phyloP scores from a whole-genome alignment of 495 filamentous ascomycete species.

The Poronia punctata region DNA sequence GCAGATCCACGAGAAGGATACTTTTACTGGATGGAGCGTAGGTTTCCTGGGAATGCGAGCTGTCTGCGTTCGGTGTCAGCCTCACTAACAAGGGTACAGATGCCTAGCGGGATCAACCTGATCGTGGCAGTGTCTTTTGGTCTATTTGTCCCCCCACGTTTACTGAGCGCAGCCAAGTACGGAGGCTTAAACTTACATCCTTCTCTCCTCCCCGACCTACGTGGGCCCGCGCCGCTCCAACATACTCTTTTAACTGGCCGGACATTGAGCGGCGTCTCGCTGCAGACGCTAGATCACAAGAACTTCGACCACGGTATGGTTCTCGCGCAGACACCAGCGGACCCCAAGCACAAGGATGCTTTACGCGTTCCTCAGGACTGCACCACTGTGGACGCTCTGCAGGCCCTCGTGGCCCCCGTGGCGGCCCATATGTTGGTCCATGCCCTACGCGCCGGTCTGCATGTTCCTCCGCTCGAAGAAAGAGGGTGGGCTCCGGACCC shows the following conservation, averaged over 20 bases:
- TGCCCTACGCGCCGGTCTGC: constrained; percentile 50
- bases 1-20: constrained; percentile 65
- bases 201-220: constrained; percentile 81
- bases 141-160: constrained; percentile 70
- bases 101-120: constrained; percentile 63
- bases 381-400: constrained; percentile 15
- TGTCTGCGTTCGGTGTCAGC: not conserved
- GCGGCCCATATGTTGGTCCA: constrained; percentile 58
- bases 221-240: constrained; percentile 68
- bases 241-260: constrained; percentile 60
- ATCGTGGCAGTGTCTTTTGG: constrained; percentile 96
- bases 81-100: constrained; percentile 31
- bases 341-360: constrained; percentile 7
- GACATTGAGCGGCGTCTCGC: constrained; percentile 58
- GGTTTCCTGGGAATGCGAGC: constrained; percentile 13
- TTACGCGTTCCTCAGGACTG: constrained; percentile 13
- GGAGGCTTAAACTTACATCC: constrained; percentile 93
- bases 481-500: constrained; percentile 29
- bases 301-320: constrained; percentile 73
- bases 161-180: constrained; percentile 62
- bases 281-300: constrained; percentile 74
- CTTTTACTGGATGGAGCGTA: constrained; percentile 77
- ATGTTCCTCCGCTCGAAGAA: constrained; percentile 53
- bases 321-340: constrained; percentile 49
- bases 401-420: constrained; percentile 35